phyloP scores from a whole-genome alignment of 1,139 yeast species.

The Candida sp. region DNA sequence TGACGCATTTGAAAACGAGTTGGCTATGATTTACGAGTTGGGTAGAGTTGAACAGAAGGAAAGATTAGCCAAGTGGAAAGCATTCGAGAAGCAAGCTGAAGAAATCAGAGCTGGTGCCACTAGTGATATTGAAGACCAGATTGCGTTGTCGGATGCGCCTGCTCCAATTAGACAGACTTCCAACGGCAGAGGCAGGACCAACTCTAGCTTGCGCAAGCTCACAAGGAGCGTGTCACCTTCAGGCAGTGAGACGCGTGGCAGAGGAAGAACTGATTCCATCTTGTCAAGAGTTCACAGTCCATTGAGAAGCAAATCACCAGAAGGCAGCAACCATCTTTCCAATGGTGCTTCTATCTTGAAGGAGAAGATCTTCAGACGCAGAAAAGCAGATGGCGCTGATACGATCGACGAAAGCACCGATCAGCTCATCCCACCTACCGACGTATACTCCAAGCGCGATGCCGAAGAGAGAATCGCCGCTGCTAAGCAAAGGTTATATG shows the following conservation, averaged over 20 bases:
- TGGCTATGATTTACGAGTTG: slow-evolving; percentile 40
- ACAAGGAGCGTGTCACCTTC: background rate
- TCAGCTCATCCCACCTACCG: background rate
- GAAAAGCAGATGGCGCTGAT: slow-evolving; percentile 1
- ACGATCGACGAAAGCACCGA: slow-evolving; percentile 2
- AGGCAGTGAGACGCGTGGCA: background rate
- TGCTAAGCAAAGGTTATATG: slow-evolving; percentile 40
- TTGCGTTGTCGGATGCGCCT: slow-evolving; percentile 15
- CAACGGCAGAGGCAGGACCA: background rate
- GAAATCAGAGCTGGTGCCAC: slow-evolving; percentile 18
- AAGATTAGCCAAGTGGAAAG: slow-evolving; percentile 30
- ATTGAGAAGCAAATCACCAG: slow-evolving; percentile 3
- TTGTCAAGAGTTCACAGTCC: slow-evolving; percentile 6
- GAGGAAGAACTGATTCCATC: background rate
- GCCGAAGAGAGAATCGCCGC: slow-evolving; percentile 31
- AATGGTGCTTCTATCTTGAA: slow-evolving; percentile 5
- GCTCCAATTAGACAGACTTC: slow-evolving; percentile 8
- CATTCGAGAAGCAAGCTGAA: slow-evolving; percentile 33
- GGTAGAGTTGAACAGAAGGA: slow-evolving; percentile 42
- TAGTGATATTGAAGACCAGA: slow-evolving; percentile 22
- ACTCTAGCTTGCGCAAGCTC: background rate
- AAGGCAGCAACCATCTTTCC: background rate
- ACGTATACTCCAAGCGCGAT: slow-evolving; percentile 21
- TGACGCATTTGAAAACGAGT: slow-evolving; percentile 49
- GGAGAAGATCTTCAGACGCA: slow-evolving; percentile 11